Percentiles rank a stretch among this genome's conserved stretches.
Conservation (phyloP, 2,329 filamentous ascomycete species). For the Orbilia quercus region DNA sequence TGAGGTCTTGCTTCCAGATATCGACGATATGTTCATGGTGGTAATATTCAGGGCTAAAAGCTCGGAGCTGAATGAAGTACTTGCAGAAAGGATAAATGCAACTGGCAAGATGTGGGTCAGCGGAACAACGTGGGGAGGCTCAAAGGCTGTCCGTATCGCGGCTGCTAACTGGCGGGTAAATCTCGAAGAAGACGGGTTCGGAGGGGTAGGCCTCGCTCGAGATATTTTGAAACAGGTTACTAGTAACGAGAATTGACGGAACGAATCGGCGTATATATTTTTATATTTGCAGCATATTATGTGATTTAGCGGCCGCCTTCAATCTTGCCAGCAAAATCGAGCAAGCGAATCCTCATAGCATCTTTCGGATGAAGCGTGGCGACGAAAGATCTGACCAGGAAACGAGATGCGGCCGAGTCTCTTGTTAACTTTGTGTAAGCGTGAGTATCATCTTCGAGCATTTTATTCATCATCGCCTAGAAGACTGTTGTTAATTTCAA, state of each 20-base stretch:
- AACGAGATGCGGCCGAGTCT: slow-evolving; percentile 50
- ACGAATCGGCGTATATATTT: neutral
- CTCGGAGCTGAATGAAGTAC: slow-evolving; percentile 70
- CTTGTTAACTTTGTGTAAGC: slow-evolving; percentile 45
- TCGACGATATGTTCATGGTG: slow-evolving; percentile 73
- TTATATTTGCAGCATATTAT: neutral
- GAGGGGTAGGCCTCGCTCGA: slow-evolving; percentile 69
- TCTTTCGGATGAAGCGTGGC: slow-evolving; percentile 53
- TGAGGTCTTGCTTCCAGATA: slow-evolving; percentile 59
- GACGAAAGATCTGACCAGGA: slow-evolving; percentile 47
- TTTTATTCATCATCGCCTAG: slow-evolving; percentile 38
- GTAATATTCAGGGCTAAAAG: slow-evolving; percentile 82
- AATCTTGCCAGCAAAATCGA: slow-evolving; percentile 52
- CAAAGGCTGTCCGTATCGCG: slow-evolving; percentile 80
- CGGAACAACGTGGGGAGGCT: slow-evolving; percentile 79
- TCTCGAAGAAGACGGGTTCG: slow-evolving; percentile 70
- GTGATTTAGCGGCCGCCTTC: slow-evolving; percentile 23
- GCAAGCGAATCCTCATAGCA: slow-evolving; percentile 48
- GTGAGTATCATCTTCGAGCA: slow-evolving; percentile 46
- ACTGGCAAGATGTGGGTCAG: slow-evolving; percentile 82
- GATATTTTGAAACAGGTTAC: slow-evolving; percentile 70
- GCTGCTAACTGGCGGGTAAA: slow-evolving; percentile 86
- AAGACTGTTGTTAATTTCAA: neutral
- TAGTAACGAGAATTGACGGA: slow-evolving; percentile 3
- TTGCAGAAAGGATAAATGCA: slow-evolving; percentile 79